phyloP scores from a whole-genome alignment of 352 stramenopile species.

The Globisporangium yorkense region DNA sequence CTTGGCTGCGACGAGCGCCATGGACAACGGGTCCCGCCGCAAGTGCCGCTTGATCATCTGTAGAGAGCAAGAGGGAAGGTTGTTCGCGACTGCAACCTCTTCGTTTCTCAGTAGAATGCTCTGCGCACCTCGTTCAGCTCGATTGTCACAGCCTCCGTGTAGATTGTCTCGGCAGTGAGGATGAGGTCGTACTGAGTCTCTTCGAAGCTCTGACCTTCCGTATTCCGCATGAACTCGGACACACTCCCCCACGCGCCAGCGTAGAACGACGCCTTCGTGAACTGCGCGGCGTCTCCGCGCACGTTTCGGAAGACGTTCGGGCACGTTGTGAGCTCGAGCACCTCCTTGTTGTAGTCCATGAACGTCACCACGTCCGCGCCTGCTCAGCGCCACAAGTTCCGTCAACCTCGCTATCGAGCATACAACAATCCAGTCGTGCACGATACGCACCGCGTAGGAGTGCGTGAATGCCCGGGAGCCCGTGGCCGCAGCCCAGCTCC shows the following conservation, averaged over 20 bases:
- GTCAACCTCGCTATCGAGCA: background rate
- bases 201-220: constrained; percentile 23
- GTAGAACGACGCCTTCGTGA: constrained; percentile 55
- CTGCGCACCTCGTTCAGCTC: constrained; percentile 57
- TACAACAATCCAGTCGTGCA: background rate
- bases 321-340: constrained; percentile 79
- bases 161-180: constrained; percentile 81
- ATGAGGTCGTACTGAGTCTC: constrained; percentile 69
- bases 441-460: constrained; percentile 42
- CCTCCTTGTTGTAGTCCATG: constrained; percentile 87
- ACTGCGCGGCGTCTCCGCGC: constrained; percentile 13
- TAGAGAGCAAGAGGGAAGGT: background rate
- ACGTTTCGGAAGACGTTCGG: constrained; percentile 69
- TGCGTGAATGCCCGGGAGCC: constrained; percentile 68
- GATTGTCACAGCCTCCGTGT: constrained; percentile 69
- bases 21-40: constrained; percentile 24
- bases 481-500: constrained; percentile 79
- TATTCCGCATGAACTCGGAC: constrained; percentile 37
- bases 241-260: constrained; percentile 70
- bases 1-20: constrained; percentile 73
- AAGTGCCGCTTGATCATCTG: constrained; percentile 79
- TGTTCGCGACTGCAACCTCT: background rate
- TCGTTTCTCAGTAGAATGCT: background rate
- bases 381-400: constrained; percentile 2
- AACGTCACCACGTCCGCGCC: constrained; percentile 65